Conservation (phyloP, 148 eudicot species). For the Silene uniflora region DNA sequence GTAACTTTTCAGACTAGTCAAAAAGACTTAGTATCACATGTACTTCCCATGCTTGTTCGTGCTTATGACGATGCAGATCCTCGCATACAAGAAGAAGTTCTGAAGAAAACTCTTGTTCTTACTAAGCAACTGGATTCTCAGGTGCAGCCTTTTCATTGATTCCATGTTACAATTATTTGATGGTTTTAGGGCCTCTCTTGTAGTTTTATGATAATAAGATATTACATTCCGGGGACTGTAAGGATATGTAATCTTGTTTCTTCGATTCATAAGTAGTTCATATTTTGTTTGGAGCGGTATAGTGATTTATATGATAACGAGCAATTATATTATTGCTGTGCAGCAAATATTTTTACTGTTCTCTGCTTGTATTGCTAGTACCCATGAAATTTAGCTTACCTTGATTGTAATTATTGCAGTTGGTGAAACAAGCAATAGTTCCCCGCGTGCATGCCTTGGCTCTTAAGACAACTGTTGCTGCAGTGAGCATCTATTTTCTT, state of each 20-base stretch:
- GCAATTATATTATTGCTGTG: neutral
- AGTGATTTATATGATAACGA: neutral
- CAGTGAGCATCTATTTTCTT: conserved; percentile 48
- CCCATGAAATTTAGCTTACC: conserved; percentile 11
- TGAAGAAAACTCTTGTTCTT: conserved; percentile 69
- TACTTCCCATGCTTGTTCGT: conserved; percentile 89
- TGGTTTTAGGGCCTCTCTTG: neutral
- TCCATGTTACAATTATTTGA: neutral
- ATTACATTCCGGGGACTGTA: neutral
- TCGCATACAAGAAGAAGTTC: conserved; percentile 96
- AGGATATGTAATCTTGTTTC: neutral
- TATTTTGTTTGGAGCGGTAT: neutral
- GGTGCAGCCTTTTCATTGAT: conserved; percentile 38
- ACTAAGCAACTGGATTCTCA: conserved; percentile 81
- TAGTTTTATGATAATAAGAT: neutral
- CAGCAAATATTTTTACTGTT: neutral
- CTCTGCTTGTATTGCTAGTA: neutral
- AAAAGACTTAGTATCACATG: conserved; percentile 72
- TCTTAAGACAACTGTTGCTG: conserved; percentile 94
- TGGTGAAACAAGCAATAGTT: conserved; percentile 71
- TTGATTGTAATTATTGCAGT: conserved; percentile 41
- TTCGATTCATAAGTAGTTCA: neutral
- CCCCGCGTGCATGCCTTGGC: conserved; percentile 96
- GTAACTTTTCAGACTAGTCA: conserved; percentile 51
- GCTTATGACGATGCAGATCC: conserved; percentile 95